phyloP scores from a whole-genome alignment of 2,329 filamentous ascomycete genomes.

The Bipolaris zeicola region DNA sequence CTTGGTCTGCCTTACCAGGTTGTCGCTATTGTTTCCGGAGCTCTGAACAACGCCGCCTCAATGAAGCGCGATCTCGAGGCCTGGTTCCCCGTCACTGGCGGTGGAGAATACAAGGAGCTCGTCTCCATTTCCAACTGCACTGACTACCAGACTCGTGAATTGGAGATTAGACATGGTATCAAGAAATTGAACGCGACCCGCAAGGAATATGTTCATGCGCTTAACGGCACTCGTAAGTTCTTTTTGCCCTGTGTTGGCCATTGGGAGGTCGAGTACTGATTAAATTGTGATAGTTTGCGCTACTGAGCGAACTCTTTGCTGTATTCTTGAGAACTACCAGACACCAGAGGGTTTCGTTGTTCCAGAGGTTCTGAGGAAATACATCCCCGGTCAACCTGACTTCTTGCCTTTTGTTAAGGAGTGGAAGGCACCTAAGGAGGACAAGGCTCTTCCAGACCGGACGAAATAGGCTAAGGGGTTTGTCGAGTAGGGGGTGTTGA shows the following conservation, averaged over 20 bases:
- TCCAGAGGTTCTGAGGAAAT: conserved; percentile 55
- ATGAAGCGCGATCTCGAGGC: conserved; percentile 98
- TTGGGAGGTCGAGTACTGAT: neutral
- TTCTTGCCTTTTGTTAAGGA: conserved; percentile 91
- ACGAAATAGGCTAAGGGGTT: conserved; percentile 8
- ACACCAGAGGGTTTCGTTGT: conserved; percentile 69
- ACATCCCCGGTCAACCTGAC: conserved; percentile 85
- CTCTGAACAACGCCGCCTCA: conserved; percentile 56
- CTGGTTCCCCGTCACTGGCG: conserved; percentile 61
- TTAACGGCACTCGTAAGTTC: conserved; percentile 70
- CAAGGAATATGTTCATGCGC: conserved; percentile 93
- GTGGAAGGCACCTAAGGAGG: conserved; percentile 42
- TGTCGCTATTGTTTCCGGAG: conserved; percentile 93
- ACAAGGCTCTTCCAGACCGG: conserved; percentile 32
- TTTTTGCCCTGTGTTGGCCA: neutral
- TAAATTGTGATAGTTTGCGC: conserved; percentile 65
- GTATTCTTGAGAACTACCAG: conserved; percentile 96
- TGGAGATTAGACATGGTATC: conserved; percentile 88
- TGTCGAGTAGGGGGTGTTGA: neutral
- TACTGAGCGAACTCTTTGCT: conserved; percentile 91
- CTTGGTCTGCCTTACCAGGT: conserved; percentile 89
- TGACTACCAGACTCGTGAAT: conserved; percentile 91
- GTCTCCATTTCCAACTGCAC: conserved; percentile 98
- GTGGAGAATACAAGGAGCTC: conserved; percentile 97
- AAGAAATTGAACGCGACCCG: conserved; percentile 76